phyloP scores from a whole-genome alignment of 345 rosid species.

The Litchi chinensis region DNA sequence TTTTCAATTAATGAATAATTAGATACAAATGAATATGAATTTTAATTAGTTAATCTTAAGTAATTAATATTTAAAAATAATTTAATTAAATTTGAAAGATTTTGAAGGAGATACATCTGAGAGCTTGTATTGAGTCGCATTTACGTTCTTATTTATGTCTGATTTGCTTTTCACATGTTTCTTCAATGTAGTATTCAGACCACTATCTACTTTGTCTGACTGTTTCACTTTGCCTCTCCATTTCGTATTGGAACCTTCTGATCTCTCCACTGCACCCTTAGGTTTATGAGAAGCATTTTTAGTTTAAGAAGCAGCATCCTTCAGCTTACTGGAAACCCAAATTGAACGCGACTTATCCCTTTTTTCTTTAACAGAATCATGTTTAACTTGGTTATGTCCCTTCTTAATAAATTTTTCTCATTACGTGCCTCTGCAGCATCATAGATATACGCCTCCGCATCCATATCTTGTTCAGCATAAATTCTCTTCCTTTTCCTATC shows the following conservation, averaged over 20 bases:
- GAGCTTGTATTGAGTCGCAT: slow-evolving; percentile 27
- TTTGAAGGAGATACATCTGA: slow-evolving; percentile 21
- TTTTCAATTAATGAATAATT: too few relatives aligned
- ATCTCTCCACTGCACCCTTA: slow-evolving; percentile 28
- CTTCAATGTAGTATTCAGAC: slow-evolving; percentile 21
- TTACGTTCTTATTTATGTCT: slow-evolving; percentile 25
- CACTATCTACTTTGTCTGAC: slow-evolving; percentile 21
- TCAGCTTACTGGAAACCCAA: slow-evolving; percentile 37
- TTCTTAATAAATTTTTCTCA: slow-evolving; percentile 18
- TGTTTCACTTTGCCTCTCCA: slow-evolving; percentile 38
- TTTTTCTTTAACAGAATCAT: slow-evolving; percentile 24
- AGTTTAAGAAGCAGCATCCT: slow-evolving; percentile 25
- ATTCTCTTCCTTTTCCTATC: slow-evolving; percentile 54
- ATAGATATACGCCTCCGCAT: slow-evolving; percentile 11
- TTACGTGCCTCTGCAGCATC: background rate
- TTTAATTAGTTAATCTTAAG: too few relatives aligned
- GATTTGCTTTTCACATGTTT: slow-evolving; percentile 30
- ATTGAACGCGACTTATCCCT: slow-evolving; percentile 48
- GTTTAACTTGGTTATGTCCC: slow-evolving; percentile 28
- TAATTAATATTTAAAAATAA: too few relatives aligned
- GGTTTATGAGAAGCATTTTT: slow-evolving; percentile 38
- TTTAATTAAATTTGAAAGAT: slow-evolving; percentile 20
- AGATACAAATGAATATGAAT: too few relatives aligned
- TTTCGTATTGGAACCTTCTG: slow-evolving; percentile 18
- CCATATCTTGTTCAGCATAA: slow-evolving; percentile 30